Conservation (phyloP, 2,329 filamentous ascomycete species). For the Phialocephala subalpina region DNA sequence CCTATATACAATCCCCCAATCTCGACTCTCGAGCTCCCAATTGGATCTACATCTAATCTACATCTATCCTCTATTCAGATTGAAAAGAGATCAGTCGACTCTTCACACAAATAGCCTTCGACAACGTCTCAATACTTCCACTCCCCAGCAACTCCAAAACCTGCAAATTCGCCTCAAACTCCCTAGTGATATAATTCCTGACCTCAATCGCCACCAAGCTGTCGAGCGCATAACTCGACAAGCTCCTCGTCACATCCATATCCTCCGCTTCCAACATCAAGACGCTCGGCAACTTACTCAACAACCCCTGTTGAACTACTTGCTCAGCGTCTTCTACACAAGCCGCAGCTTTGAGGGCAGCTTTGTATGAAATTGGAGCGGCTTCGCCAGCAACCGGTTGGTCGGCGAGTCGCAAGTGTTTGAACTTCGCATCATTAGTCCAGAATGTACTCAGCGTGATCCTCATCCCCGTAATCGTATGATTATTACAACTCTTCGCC, state of each 20-base stretch:
- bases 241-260: constrained; percentile 53
- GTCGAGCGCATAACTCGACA: constrained; percentile 53
- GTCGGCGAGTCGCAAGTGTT: constrained; percentile 49
- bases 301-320: constrained; percentile 53
- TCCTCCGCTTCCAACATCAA: constrained; percentile 59
- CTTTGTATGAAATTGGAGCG: constrained; percentile 51
- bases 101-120: constrained; percentile 57
- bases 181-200: constrained; percentile 48
- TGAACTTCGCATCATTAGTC: constrained; percentile 62
- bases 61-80: background rate
- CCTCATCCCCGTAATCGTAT: constrained; percentile 62
- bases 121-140: constrained; percentile 57
- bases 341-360: constrained; percentile 52
- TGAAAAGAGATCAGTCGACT: constrained; percentile 34
- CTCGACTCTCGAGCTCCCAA: too few species aligned
- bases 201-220: constrained; percentile 44
- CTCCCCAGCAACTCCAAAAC: constrained; percentile 63
- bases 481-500: constrained; percentile 52
- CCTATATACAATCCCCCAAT: too few species aligned
- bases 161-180: constrained; percentile 52
- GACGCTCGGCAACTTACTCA: constrained; percentile 56
- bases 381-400: constrained; percentile 43
- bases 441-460: constrained; percentile 58
- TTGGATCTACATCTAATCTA: too few species aligned
- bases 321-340: constrained; percentile 54